Evolutionary conservation across 2,329 filamentous ascomycete genomes (phyloP), one percentile per base, ranked within the genome.

Genomic region (Cladorrhinum sp.): DNA sequence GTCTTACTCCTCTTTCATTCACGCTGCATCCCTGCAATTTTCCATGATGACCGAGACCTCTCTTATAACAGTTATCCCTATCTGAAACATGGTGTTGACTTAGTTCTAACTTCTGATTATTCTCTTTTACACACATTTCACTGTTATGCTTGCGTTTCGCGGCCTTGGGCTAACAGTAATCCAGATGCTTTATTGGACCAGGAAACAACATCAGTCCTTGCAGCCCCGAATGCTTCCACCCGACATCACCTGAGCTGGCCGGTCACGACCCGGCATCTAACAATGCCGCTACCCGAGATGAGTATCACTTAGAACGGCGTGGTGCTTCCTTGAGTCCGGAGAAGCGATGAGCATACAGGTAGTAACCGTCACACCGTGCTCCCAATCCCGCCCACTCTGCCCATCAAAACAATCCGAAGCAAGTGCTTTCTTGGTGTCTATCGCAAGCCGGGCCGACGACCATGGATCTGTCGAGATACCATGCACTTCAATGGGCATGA

Each of bases 91-190:
- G 80, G 77, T 96, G 93, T 96, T 92, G 93, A 96, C 86, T 86
- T 82, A 79, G 82, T 88, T 78, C 84, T 92, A 93, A 86, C 90
- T 88, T 91, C 88, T 91, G 88, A 92, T 79, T 65, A 70, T 69
- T 23, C 23, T 28, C n/a, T 64, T 68, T 69, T 65, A 62, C 67
- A 64, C 63, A 52, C 60, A 63, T 65, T 9, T 42, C 33, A 55
- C 23, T 24, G n/a, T 10, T 28, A 42, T 26, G 20, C 23, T 46
- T 55, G 30, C 16, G n/a, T 46, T 42, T 23, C 33, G 9, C 21
- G 21, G n/a, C 21, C 18, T 55, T 42, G 30, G 16, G 14, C 53
- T 55, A 55, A 55, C 53, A 55, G n/a, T 8, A 55, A 20, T 23
- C 14, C 30, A 55, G 53, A n/a, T 26, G 33, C 33, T 30, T 55